These are phyloP conservation scores for Xylariaceae sp. DNA, from an alignment of 2,329 filamentous ascomycete species.

Conservation along the genomic window DNA sequence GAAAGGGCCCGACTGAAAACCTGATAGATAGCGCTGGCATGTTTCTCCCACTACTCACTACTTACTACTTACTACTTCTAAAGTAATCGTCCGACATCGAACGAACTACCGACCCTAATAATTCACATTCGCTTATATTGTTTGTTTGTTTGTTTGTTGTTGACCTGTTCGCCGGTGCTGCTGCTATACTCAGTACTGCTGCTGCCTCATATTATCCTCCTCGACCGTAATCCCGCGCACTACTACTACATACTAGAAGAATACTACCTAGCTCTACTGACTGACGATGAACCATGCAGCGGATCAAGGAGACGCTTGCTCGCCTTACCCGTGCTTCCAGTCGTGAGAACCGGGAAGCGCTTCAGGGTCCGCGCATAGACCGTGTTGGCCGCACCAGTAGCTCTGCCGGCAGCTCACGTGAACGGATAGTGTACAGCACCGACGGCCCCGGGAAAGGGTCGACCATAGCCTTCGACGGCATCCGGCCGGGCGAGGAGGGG, in stretches of 20 bases:
- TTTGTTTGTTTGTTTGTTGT: not conserved
- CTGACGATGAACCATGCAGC: conserved; percentile 28
- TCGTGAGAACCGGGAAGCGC: conserved; percentile 25
- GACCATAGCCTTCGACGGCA: conserved; percentile 25
- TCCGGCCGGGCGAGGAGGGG: conserved; percentile 24
- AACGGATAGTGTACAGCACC: conserved; percentile 23
- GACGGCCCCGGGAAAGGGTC: conserved; percentile 25
- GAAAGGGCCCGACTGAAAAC: conserved; percentile 1
- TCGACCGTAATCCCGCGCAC: conserved; percentile 1
- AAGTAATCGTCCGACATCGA: not conserved
- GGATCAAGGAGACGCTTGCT: conserved; percentile 31
- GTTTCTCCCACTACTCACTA: not conserved
- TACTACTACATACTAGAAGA: too few relatives aligned
- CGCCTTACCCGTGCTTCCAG: conserved; percentile 27
- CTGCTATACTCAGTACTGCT: too few relatives aligned
- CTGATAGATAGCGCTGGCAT: not conserved
- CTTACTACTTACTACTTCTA: not conserved
- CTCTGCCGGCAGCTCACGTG: conserved; percentile 28
- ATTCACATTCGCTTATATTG: not conserved
- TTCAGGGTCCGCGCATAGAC: conserved; percentile 25
- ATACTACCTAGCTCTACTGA: not conserved
- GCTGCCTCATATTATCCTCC: conserved; percentile 1
- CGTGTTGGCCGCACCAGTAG: conserved; percentile 29
- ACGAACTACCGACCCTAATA: not conserved
- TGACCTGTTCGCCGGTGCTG: too few relatives aligned